phyloP scores from a whole-genome alignment of 306 rosid genomes.

The Cyclanthera cordifolia region DNA sequence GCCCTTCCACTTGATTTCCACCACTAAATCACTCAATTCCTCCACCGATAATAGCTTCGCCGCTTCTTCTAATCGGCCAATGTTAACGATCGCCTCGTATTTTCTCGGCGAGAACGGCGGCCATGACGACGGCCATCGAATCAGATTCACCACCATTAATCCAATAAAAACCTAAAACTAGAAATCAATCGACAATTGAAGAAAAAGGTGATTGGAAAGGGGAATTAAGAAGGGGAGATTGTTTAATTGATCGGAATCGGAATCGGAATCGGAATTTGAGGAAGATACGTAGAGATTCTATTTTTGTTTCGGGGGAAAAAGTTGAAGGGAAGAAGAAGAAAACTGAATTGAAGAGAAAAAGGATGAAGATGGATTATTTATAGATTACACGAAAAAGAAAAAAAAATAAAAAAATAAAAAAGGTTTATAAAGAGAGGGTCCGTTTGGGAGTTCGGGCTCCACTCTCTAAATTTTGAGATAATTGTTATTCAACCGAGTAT shows the following conservation, averaged over 20 bases:
- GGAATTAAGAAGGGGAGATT: not conserved
- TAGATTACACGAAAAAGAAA: not conserved
- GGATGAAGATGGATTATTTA: not conserved
- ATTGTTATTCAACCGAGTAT: too few species aligned
- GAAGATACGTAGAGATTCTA: constrained; percentile 7
- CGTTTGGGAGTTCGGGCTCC: too few species aligned
- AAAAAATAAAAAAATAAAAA: not conserved
- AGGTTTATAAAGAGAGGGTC: not conserved
- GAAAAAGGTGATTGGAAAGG: not conserved
- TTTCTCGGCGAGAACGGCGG: constrained; percentile 21
- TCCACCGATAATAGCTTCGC: not conserved
- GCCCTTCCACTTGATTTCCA: constrained; percentile 29
- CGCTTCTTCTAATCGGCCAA: constrained; percentile 10
- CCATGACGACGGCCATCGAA: constrained; percentile 34
- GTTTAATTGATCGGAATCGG: not conserved
- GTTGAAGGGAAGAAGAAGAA: not conserved
- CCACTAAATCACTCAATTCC: not conserved
- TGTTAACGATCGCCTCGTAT: constrained; percentile 7
- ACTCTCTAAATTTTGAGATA: too few species aligned
- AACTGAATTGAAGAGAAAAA: too few species aligned
- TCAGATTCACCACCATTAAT: constrained; percentile 26
- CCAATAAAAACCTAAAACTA: too few species aligned
- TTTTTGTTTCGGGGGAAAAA: not conserved
- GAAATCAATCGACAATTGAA: not conserved
- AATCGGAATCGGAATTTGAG: not conserved